phyloP scores from a whole-genome alignment of 2,329 filamentous ascomycete genomes.

The Pestalotiopsis sp. region DNA sequence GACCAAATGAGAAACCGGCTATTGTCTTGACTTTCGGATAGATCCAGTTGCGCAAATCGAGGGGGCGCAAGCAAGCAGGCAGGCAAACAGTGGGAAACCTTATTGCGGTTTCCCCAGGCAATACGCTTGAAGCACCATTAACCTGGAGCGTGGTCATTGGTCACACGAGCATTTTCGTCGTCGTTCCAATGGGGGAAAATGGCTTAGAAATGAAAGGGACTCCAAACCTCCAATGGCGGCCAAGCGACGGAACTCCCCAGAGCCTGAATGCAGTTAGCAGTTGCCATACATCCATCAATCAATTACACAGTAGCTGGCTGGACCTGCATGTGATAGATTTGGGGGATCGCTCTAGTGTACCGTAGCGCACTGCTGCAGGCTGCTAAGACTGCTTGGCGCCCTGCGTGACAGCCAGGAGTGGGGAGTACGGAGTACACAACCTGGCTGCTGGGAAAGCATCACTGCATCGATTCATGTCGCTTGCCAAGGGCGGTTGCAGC shows the following conservation, averaged over 20 bases:
- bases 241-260: not conserved
- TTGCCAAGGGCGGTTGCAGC: not conserved
- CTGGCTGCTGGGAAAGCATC: not conserved
- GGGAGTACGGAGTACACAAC: not conserved
- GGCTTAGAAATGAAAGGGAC: not conserved
- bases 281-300: not conserved
- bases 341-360: not conserved
- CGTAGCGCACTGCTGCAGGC: not conserved
- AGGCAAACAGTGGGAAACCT: not conserved
- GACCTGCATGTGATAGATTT: conserved; percentile 5
- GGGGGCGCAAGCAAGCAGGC: not conserved
- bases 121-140: not conserved
- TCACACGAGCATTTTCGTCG: conserved; percentile 5
- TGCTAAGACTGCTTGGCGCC: not conserved
- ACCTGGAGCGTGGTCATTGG: not conserved
- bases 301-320: too few species aligned
- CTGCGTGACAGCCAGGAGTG: not conserved
- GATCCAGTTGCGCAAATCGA: not conserved
- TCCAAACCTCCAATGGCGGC: not conserved
- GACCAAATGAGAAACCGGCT: not conserved
- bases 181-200: not conserved
- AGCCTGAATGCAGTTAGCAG: not conserved
- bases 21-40: not conserved
- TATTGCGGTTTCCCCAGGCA: not conserved
- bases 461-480: not conserved